Evolutionary conservation across 1,139 yeast species (phyloP).

Genomic region (Candida sojae): DNA sequence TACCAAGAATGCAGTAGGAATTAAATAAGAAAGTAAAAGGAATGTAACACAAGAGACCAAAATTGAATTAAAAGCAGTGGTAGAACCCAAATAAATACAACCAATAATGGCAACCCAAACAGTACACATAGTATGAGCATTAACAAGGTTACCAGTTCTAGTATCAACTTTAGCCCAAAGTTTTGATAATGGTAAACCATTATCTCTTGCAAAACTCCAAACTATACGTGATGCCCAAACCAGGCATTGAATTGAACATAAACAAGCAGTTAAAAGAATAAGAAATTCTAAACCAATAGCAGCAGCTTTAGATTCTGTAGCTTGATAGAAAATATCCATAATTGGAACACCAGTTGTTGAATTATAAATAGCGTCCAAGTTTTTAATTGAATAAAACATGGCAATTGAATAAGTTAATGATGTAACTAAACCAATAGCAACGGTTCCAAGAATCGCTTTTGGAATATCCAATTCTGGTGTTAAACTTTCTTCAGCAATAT

Average conservation of each 20-base stretch:
- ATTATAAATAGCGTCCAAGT: constrained; percentile 46
- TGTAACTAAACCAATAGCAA: constrained; percentile 64
- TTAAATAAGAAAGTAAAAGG: constrained; percentile 34
- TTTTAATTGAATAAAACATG: constrained; percentile 61
- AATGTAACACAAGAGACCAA: constrained; percentile 39
- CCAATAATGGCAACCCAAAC: constrained; percentile 39
- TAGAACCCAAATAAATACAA: constrained; percentile 43
- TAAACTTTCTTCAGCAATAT: constrained; percentile 67
- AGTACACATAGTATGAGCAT: constrained; percentile 39
- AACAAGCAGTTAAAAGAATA: constrained; percentile 62
- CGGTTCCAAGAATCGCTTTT: constrained; percentile 62
- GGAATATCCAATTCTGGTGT: constrained; percentile 63
- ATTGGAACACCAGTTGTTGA: constrained; percentile 64
- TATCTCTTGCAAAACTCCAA: constrained; percentile 79
- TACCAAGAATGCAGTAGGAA: constrained; percentile 35
- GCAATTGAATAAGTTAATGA: constrained; percentile 60
- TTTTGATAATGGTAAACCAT: constrained; percentile 41
- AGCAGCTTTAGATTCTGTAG: constrained; percentile 53
- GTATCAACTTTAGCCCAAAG: constrained; percentile 34
- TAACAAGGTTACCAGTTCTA: constrained; percentile 36
- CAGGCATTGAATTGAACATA: constrained; percentile 71
- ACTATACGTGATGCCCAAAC: constrained; percentile 77
- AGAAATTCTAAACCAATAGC: constrained; percentile 61
- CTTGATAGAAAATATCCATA: constrained; percentile 62
- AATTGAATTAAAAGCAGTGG: constrained; percentile 45